A percentile compares a stretch with the other conserved stretches of the same genome.
Evolutionary conservation across 2,329 filamentous ascomycete species (phyloP).

Genomic region (Blumeria graminis): DNA sequence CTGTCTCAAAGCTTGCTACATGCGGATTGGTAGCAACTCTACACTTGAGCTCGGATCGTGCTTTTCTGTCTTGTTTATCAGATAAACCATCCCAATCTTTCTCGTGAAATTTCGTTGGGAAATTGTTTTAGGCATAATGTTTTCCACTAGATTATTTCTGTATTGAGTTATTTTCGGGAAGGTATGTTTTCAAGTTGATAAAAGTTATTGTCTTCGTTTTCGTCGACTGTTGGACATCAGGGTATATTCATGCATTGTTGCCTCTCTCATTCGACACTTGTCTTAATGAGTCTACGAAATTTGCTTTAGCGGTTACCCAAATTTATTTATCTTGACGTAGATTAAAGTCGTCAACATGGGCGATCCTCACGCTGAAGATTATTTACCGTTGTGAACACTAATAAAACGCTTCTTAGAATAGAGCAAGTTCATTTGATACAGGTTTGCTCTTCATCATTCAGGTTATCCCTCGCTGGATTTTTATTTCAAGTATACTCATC

Average conservation of each 20-base stretch:
- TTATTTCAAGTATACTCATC: no score
- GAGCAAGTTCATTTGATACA: no score
- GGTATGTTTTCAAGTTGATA: conserved; percentile 11
- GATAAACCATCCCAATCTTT: conserved; percentile 10
- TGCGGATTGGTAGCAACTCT: conserved; percentile 9
- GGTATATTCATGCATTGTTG: conserved; percentile 10
- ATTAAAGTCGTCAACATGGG: neutral
- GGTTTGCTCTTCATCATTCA: no score
- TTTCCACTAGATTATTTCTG: conserved; percentile 11
- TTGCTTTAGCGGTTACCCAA: conserved; percentile 18
- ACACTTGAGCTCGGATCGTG: conserved; percentile 6
- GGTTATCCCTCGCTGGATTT: no score
- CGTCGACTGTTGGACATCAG: conserved; percentile 11
- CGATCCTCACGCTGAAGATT: neutral
- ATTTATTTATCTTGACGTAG: conserved; percentile 5
- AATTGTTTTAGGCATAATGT: conserved; percentile 13
- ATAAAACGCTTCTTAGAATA: no score
- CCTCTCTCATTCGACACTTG: conserved; percentile 11
- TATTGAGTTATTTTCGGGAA: conserved; percentile 12
- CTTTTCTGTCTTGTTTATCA: conserved; percentile 7
- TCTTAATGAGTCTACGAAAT: conserved; percentile 17
- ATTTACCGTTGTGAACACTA: no score
- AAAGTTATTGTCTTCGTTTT: conserved; percentile 16
- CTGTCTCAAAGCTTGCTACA: conserved; percentile 7
- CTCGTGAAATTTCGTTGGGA: conserved; percentile 13